These are phyloP conservation scores for Ophioceras dolichostomum DNA, from an alignment of 2,329 filamentous ascomycete species.

Conservation along the genomic window DNA sequence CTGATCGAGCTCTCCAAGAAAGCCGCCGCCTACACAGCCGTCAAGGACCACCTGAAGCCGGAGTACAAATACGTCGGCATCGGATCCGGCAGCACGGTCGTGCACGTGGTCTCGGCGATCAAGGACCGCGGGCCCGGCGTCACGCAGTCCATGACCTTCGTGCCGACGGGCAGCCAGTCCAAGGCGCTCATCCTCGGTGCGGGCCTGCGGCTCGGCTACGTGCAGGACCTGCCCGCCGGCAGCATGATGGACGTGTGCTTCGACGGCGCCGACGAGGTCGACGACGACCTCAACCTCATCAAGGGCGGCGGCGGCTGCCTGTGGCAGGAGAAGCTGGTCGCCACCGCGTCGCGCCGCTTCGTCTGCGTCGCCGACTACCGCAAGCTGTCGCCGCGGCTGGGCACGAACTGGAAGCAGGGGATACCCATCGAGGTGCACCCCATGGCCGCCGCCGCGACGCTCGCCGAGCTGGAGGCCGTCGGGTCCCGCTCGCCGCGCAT, in stretches of 20 bases:
- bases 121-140: constrained; percentile 41
- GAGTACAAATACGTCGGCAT: constrained; percentile 59
- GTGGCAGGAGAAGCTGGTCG: constrained; percentile 95
- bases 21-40: constrained; percentile 61
- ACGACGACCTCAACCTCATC: constrained; percentile 89
- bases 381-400: constrained; percentile 69
- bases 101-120: constrained; percentile 79
- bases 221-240: constrained; percentile 54
- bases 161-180: constrained; percentile 86
- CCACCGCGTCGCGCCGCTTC: constrained; percentile 71
- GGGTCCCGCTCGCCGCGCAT: constrained; percentile 62
- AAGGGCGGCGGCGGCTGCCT: constrained; percentile 96
- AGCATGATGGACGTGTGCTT: constrained; percentile 75
- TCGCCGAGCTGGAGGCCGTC: constrained; percentile 57
- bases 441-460: constrained; percentile 65
- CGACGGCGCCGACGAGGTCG: constrained; percentile 94
- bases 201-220: constrained; percentile 63
- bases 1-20: constrained; percentile 63
- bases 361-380: constrained; percentile 71
- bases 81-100: constrained; percentile 69
- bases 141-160: constrained; percentile 61
- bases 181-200: constrained; percentile 74
- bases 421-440: constrained; percentile 94
- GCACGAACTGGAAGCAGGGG: constrained; percentile 62
- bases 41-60: constrained; percentile 57